Evolutionary conservation across 2,329 filamentous ascomycete genomes (phyloP).

Genomic region (Arthrobotrys sphaeroides): DNA sequence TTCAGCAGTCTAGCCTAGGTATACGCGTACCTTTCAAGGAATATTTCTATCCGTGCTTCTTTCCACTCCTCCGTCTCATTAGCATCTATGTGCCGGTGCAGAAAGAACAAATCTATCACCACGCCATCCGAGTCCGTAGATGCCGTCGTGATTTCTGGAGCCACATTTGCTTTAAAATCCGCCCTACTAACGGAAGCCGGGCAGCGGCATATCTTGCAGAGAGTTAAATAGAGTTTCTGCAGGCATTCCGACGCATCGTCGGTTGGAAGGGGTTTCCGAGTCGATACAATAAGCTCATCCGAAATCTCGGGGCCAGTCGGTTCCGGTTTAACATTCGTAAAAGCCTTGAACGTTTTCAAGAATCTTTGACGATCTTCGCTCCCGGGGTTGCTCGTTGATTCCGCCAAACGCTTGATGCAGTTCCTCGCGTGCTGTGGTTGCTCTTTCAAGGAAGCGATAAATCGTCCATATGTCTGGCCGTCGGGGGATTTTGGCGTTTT

Average conservation of each 20-base stretch:
- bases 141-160: background rate
- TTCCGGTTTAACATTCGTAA: background rate
- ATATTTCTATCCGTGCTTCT: background rate
- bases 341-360: background rate
- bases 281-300: background rate
- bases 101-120: background rate
- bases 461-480: background rate
- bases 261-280: background rate
- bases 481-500: background rate
- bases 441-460: background rate
- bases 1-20: background rate
- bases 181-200: background rate
- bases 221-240: background rate
- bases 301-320: background rate
- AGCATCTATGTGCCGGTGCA: background rate
- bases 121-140: background rate
- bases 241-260: background rate
- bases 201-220: background rate
- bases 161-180: background rate
- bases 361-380: background rate
- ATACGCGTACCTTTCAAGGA: background rate
- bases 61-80: background rate
- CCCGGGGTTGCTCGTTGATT: background rate
- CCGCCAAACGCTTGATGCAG: background rate
- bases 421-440: background rate